Evolutionary conservation across 75 land plant species (phyloP), one percentile per base, ranked within the genome.

Genomic region (Larix kaempferi): DNA sequence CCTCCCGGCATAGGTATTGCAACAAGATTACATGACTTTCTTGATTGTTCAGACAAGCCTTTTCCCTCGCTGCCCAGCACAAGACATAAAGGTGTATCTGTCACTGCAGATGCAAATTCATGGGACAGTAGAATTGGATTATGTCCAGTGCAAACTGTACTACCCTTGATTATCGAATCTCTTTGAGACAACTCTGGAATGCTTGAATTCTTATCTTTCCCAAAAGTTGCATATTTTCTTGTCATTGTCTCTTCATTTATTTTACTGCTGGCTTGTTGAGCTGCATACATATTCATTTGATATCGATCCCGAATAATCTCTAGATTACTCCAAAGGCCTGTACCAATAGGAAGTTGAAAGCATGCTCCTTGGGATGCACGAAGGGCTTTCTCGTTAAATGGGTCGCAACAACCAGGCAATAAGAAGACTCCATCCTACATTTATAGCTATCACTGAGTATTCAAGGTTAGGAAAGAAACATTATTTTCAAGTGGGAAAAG

Each of bases 361-460:
- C 87, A 84, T 22, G 98, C 92, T 74, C 99, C 99, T 23, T 95
- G 82, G 60, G 92, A 86, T 29, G 99, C 95, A 75, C 99, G 83
- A 12, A 97, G 81, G 27, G 95, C 93, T 82, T 95, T 97, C 62
- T 95, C 98, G 71, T 97, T 97, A 88, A 97, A 94, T 56, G 99
- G 98, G 79, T 97, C 99, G 75, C 99, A 97, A 74, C 99, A 95
- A n/a, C 98, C 95, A 74, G 91, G 88, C 61, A 97, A 86, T 69
- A 97, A 78, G 73, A 89, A 97, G 1, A 84, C 87, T n/a, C 94
- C 98, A 83, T 88, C 94, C 99, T 97, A 87, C 73, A 59, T 55
- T 17, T 14, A 78, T 76, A n/a, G 29, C 19, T 26, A 76, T 76
- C 12, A 77, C 74, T 19, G 22, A 75, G 19, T 6, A 41, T 67